Conservation (phyloP, 805 yeast species). For the Myxozyma melibiosi region DNA sequence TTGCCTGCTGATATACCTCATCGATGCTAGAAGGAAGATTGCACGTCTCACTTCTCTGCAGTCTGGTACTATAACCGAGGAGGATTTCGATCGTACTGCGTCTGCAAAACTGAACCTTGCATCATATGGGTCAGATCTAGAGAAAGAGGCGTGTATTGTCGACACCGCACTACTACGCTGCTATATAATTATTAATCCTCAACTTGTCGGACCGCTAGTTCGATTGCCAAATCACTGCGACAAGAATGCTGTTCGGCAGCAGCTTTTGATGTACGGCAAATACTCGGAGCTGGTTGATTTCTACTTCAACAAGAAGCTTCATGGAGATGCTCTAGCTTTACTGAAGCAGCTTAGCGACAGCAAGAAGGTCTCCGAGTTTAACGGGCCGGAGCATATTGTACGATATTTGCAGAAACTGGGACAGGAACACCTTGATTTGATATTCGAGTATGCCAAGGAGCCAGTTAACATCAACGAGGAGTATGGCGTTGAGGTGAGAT, state of each 20-base stretch:
- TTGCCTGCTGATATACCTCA: slow-evolving; percentile 49
- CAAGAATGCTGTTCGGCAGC: slow-evolving; percentile 58
- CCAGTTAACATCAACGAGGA: slow-evolving; percentile 47
- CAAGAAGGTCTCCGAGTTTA: slow-evolving; percentile 34
- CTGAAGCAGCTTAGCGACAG: slow-evolving; percentile 47
- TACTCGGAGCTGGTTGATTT: slow-evolving; percentile 76
- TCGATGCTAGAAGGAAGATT: slow-evolving; percentile 54
- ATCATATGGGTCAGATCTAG: slow-evolving; percentile 38
- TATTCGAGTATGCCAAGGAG: slow-evolving; percentile 60
- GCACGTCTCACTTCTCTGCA: slow-evolving; percentile 37
- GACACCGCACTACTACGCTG: slow-evolving; percentile 81
- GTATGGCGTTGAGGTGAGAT: slow-evolving; percentile 43
- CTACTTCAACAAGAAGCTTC: slow-evolving; percentile 63
- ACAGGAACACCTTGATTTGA: slow-evolving; percentile 52
- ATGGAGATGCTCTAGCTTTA: slow-evolving; percentile 66
- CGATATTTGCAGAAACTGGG: slow-evolving; percentile 61
- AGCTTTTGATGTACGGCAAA: slow-evolving; percentile 52
- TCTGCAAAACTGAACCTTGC: slow-evolving; percentile 30
- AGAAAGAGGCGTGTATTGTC: slow-evolving; percentile 49
- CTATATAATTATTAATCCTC: slow-evolving; percentile 67
- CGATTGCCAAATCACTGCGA: slow-evolving; percentile 77
- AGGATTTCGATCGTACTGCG: slow-evolving; percentile 23
- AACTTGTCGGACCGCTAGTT: slow-evolving; percentile 79
- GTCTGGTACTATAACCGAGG: slow-evolving; percentile 27
- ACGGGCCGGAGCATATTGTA: slow-evolving; percentile 51